Evolutionary conservation across 305 asterid genomes (phyloP).

Genomic region (Fraxinus platypoda): DNA sequence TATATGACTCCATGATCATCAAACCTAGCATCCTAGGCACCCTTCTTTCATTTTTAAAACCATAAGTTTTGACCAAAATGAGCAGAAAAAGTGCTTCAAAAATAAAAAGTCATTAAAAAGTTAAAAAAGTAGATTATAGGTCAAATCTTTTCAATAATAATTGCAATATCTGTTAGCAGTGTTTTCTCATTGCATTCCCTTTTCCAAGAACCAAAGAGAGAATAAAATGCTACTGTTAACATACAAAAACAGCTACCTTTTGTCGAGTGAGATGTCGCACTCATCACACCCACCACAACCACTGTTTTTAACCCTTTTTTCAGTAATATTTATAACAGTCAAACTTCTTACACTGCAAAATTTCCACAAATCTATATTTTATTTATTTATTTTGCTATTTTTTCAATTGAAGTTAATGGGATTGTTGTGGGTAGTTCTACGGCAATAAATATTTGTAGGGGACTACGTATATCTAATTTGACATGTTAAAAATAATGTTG

Average conservation of each 20-base stretch:
- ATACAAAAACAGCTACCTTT: no score
- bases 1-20: slow-evolving; percentile 22
- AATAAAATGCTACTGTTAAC: background rate
- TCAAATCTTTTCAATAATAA: slow-evolving; percentile 24
- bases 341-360: slow-evolving; percentile 30
- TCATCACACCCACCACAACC: slow-evolving; percentile 45
- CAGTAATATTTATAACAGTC: slow-evolving; percentile 27
- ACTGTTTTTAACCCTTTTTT: slow-evolving; percentile 16
- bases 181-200: slow-evolving; percentile 42
- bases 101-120: background rate
- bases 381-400: background rate
- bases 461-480: background rate
- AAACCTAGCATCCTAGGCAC: slow-evolving; percentile 36
- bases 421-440: background rate
- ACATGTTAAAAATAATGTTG: background rate
- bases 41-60: slow-evolving; percentile 1
- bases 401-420: background rate
- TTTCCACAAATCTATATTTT: slow-evolving; percentile 26
- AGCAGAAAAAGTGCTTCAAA: background rate
- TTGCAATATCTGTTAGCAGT: slow-evolving; percentile 15
- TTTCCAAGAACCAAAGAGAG: slow-evolving; percentile 45
- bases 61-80: slow-evolving; percentile 7
- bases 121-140: background rate
- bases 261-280: slow-evolving; percentile 75
- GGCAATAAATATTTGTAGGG: background rate